These are phyloP conservation scores for Mortierella sp. DNA, from an alignment of 371 early-diverging fungal genomes.

Conservation along the genomic window DNA sequence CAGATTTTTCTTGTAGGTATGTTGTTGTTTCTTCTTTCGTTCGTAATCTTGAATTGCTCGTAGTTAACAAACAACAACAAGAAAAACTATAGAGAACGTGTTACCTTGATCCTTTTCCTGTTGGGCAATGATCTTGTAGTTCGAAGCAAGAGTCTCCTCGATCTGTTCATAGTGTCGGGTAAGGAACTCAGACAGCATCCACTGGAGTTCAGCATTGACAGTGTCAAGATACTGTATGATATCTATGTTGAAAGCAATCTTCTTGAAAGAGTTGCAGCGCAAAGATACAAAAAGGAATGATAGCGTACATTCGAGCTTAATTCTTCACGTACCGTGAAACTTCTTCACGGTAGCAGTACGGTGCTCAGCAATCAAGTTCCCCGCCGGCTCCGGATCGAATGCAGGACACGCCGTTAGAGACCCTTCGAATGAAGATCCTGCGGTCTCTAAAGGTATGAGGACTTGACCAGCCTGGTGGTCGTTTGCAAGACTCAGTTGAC, in stretches of 20 bases:
- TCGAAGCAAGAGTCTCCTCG: slow-evolving; percentile 15
- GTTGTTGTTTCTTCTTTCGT: not conserved
- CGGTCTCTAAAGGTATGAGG: not conserved
- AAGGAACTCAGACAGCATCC: slow-evolving; percentile 34
- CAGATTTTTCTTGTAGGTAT: not conserved
- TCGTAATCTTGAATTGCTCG: not conserved
- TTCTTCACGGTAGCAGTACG: slow-evolving; percentile 12
- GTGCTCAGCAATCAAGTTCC: slow-evolving; percentile 18
- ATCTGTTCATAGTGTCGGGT: slow-evolving; percentile 31
- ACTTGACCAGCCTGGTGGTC: not conserved
- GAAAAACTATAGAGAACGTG: not conserved
- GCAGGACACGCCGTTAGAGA: slow-evolving; percentile 1
- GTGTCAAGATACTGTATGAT: slow-evolving; percentile 25
- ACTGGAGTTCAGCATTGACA: slow-evolving; percentile 37
- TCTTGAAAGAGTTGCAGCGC: not conserved
- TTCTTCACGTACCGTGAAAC: slow-evolving; percentile 22
- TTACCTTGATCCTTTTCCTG: slow-evolving; percentile 42
- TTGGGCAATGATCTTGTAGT: not conserved
- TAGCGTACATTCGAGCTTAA: not conserved
- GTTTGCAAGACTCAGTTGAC: not conserved
- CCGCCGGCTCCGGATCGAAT: slow-evolving; percentile 25
- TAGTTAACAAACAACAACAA: not conserved
- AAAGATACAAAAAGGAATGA: not conserved
- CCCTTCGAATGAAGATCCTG: not conserved
- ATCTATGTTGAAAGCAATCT: not conserved